Evolutionary conservation across 23 red algal genomes (phyloP).

Genomic region (Cyanidioschyzon merolae): DNA sequence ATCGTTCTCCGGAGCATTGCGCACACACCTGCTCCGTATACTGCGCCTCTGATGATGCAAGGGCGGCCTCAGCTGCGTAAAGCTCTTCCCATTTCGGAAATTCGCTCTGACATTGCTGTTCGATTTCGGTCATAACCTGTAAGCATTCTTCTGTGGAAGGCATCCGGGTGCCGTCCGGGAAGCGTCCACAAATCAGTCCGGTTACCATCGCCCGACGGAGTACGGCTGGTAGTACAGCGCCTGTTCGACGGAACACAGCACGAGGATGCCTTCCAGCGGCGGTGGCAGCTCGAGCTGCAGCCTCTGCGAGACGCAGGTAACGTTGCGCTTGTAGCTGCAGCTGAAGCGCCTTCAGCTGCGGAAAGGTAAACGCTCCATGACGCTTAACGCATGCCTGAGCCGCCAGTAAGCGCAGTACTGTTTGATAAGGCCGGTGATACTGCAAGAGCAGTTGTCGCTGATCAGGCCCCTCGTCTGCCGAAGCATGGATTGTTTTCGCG

Average conservation of each 20-base stretch:
- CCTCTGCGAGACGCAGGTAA: neutral
- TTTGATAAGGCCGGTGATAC: constrained; percentile 31
- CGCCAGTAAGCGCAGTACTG: constrained; percentile 51
- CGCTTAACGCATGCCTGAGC: constrained; percentile 41
- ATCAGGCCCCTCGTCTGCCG: neutral
- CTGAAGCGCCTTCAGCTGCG: constrained; percentile 57
- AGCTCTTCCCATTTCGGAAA: neutral
- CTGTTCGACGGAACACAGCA: neutral
- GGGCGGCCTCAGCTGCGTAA: neutral
- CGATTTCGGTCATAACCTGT: neutral
- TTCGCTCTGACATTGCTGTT: neutral
- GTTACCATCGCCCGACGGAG: neutral
- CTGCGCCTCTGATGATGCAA: neutral
- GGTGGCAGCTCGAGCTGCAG: neutral
- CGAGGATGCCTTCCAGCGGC: neutral
- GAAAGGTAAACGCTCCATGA: constrained; percentile 37
- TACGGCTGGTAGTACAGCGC: neutral
- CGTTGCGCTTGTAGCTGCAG: constrained; percentile 40
- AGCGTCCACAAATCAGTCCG: neutral
- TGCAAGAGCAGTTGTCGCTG: neutral
- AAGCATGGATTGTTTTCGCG: neutral
- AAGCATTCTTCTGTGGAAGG: neutral
- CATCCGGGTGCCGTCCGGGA: neutral
- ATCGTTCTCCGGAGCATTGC: neutral
- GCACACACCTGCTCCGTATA: neutral